Percentiles rank a stretch among this genome's conserved stretches.
Evolutionary conservation across 2,329 filamentous ascomycete species (phyloP).

Genomic region (Cercospora janseana): DNA sequence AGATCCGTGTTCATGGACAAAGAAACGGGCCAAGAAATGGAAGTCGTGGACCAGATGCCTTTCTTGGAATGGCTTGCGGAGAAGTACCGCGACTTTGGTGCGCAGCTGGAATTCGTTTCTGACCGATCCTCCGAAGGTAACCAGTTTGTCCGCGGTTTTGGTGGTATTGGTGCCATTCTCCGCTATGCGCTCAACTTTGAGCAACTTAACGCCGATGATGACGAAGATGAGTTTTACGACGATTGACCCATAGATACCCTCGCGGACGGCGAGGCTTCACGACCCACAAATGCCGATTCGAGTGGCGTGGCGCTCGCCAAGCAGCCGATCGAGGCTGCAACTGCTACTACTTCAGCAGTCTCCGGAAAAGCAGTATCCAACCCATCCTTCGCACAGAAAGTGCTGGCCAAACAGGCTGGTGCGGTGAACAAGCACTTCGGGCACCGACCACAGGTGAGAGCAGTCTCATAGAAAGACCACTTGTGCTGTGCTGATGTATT

Average conservation of each 20-base stretch:
- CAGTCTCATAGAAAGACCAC: background rate
- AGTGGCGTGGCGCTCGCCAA: constrained; percentile 56
- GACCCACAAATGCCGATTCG: constrained; percentile 50
- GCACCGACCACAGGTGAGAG: constrained; percentile 31
- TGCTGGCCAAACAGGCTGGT: constrained; percentile 22
- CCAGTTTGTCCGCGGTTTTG: constrained; percentile 99
- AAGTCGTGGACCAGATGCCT: constrained; percentile 78
- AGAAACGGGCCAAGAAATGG: constrained; percentile 95
- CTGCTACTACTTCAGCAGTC: constrained; percentile 33
- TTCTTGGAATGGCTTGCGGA: constrained; percentile 99
- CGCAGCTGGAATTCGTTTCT: constrained; percentile 92
- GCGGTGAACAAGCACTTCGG: constrained; percentile 25
- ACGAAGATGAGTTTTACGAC: constrained; percentile 77
- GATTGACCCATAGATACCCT: constrained; percentile 80
- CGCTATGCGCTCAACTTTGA: constrained; percentile 99
- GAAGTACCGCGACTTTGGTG: constrained; percentile 97
- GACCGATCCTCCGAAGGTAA: constrained; percentile 97
- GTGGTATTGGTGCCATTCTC: constrained; percentile 94
- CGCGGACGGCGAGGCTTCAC: constrained; percentile 71
- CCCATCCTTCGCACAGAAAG: constrained; percentile 24
- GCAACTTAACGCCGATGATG: constrained; percentile 86
- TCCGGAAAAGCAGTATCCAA: constrained; percentile 21
- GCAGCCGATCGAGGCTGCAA: constrained; percentile 37
- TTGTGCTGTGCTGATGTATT: constrained; percentile 14
- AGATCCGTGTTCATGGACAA: constrained; percentile 91